phyloP scores from a whole-genome alignment of 2,329 filamentous ascomycete species.

The Trichoderma sp. region DNA sequence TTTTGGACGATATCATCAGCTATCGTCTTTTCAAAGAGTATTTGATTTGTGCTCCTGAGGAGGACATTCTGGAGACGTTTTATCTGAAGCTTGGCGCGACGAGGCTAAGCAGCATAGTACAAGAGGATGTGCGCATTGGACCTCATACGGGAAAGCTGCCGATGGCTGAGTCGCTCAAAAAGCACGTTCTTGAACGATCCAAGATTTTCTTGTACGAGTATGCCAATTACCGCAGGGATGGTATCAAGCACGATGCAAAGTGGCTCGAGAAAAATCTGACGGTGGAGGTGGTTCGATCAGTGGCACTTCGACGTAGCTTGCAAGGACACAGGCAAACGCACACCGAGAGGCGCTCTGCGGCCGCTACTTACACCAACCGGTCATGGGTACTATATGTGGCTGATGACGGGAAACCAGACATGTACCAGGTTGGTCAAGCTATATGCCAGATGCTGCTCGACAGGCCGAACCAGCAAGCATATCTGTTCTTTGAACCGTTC shows the following conservation, averaged over 20 bases:
- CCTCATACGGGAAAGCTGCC: conserved; percentile 67
- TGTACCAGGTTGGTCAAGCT: conserved; percentile 90
- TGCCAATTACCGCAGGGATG: conserved; percentile 69
- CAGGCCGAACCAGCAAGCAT: conserved; percentile 84
- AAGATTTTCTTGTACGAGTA: conserved; percentile 87
- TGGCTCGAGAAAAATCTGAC: conserved; percentile 88
- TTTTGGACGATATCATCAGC: conserved; percentile 86
- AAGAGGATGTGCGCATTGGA: conserved; percentile 77
- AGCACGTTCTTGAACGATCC: conserved; percentile 82
- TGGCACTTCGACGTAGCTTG: conserved; percentile 78
- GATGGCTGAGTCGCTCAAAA: conserved; percentile 70
- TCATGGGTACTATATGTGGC: conserved; percentile 77
- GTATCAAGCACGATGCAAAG: conserved; percentile 82
- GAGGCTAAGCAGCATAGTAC: conserved; percentile 74
- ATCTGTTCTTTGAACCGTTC: conserved; percentile 88
- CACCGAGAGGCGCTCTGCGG: conserved; percentile 75
- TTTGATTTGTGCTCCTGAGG: conserved; percentile 85
- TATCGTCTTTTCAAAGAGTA: conserved; percentile 86
- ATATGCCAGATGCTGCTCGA: conserved; percentile 80
- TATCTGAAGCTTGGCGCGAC: conserved; percentile 81
- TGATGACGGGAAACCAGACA: conserved; percentile 68
- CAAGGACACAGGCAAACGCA: conserved; percentile 70
- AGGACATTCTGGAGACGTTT: conserved; percentile 82
- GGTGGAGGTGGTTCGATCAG: conserved; percentile 76
- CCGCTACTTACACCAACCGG: conserved; percentile 57